Evolutionary conservation across 257 asterid genomes (phyloP).

Genomic region (Euphrasia confusa): DNA sequence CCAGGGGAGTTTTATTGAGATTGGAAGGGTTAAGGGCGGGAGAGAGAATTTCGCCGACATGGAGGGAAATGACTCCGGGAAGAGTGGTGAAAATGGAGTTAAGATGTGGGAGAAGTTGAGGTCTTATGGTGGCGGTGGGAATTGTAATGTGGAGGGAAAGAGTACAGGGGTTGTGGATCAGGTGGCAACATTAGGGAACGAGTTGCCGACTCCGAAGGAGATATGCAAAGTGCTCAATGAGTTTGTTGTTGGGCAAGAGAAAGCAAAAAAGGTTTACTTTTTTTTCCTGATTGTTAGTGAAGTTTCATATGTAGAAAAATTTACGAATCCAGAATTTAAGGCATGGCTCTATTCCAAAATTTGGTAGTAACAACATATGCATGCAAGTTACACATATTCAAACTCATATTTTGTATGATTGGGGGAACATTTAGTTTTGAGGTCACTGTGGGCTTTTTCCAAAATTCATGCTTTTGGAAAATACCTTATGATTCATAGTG

Average conservation of each 20-base stretch:
- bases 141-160: constrained; percentile 21
- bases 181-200: constrained; percentile 30
- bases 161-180: constrained; percentile 21
- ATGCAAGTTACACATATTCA: background rate
- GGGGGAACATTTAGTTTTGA: constrained; percentile 4
- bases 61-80: constrained; percentile 33
- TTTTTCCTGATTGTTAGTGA: constrained; percentile 11
- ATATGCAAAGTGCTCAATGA: constrained; percentile 69
- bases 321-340: background rate
- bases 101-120: constrained; percentile 96
- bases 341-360: constrained; percentile 2
- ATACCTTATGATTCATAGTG: constrained; percentile 7
- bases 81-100: constrained; percentile 39
- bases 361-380: background rate
- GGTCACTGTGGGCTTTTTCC: background rate
- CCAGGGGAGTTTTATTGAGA: constrained; percentile 84
- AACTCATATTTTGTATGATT: background rate
- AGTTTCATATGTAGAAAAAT: background rate
- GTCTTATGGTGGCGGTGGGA: constrained; percentile 58
- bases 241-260: constrained; percentile 81
- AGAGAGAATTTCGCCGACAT: constrained; percentile 32
- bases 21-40: constrained; percentile 71
- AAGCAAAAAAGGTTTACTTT: constrained; percentile 68
- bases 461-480: constrained; percentile 10
- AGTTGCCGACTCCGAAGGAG: constrained; percentile 79